Percentiles rank a stretch among this genome's conserved stretches.
phyloP scores from a whole-genome alignment of 305 asterid genomes.

The Fraxinus sp. region DNA sequence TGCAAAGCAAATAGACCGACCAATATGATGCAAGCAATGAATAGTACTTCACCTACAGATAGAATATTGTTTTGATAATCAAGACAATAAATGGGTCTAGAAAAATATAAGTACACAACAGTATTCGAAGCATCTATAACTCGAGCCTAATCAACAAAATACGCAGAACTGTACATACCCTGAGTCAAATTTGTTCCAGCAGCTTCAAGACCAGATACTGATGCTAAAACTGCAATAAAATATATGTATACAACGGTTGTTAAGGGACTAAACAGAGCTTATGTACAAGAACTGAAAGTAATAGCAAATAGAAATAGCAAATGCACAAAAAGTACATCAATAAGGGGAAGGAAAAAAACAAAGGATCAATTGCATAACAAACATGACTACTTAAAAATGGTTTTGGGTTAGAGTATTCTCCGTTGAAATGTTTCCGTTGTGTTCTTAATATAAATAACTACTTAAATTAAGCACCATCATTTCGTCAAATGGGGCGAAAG shows the following conservation, averaged over 20 bases:
- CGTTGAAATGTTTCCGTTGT: background rate
- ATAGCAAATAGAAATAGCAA: background rate
- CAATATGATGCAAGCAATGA: constrained; percentile 69
- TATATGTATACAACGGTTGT: constrained; percentile 8
- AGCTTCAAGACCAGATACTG: constrained; percentile 69
- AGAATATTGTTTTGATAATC: constrained; percentile 27
- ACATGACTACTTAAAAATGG: background rate
- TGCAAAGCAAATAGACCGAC: constrained; percentile 94
- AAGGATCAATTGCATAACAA: background rate
- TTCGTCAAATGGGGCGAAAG: background rate
- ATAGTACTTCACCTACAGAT: constrained; percentile 56
- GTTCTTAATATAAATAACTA: constrained; percentile 7
- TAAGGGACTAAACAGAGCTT: background rate
- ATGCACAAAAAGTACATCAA: constrained; percentile 3
- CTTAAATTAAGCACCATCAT: constrained; percentile 13
- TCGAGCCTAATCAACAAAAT: constrained; percentile 12
- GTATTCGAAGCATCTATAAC: background rate
- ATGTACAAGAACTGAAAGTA: background rate
- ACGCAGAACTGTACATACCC: constrained; percentile 36
- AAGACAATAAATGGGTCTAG: constrained; percentile 15
- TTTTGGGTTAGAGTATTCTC: constrained; percentile 6
- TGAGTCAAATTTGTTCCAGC: constrained; percentile 39
- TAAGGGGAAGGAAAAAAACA: background rate
- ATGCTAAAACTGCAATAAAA: constrained; percentile 59
- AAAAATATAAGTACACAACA: background rate